phyloP scores from a whole-genome alignment of 257 asterid genomes.

The Plantago ovata region DNA sequence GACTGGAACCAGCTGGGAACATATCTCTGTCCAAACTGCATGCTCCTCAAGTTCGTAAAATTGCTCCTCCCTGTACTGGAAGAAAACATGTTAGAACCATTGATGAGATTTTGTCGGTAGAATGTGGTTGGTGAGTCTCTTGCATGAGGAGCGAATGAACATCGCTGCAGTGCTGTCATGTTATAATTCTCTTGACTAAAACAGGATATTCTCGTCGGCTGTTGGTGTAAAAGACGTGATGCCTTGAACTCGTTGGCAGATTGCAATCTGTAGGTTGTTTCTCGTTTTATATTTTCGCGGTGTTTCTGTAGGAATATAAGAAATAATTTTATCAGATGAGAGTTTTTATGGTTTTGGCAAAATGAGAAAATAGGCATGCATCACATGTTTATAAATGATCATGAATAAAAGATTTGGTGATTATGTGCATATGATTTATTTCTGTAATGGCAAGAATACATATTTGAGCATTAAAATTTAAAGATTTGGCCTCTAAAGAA shows the following conservation, averaged over 20 bases:
- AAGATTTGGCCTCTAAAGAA: neutral
- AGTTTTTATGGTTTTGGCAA: constrained; percentile 6
- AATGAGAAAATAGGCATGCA: neutral
- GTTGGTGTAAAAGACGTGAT: constrained; percentile 13
- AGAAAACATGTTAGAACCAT: neutral
- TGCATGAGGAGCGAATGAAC: neutral
- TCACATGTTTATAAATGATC: neutral
- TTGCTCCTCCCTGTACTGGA: constrained; percentile 16
- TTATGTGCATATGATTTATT: too few species aligned
- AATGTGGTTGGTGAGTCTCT: neutral
- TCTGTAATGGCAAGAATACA: neutral
- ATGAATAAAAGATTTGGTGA: too few species aligned
- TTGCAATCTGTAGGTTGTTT: constrained; percentile 16
- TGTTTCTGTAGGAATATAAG: constrained; percentile 47
- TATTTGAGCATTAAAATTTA: neutral
- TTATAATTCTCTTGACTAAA: neutral
- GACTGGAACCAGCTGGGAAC: constrained; percentile 9
- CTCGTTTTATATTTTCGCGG: constrained; percentile 43
- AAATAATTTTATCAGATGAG: neutral
- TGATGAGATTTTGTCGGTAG: constrained; percentile 4
- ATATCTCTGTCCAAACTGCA: neutral
- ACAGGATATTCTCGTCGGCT: constrained; percentile 9
- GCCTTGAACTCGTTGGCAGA: constrained; percentile 19
- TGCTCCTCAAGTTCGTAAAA: constrained; percentile 14
- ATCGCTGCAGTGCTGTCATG: constrained; percentile 10